phyloP scores from a whole-genome alignment of 2,329 filamentous ascomycete genomes.

The Byssochlamys sp. region DNA sequence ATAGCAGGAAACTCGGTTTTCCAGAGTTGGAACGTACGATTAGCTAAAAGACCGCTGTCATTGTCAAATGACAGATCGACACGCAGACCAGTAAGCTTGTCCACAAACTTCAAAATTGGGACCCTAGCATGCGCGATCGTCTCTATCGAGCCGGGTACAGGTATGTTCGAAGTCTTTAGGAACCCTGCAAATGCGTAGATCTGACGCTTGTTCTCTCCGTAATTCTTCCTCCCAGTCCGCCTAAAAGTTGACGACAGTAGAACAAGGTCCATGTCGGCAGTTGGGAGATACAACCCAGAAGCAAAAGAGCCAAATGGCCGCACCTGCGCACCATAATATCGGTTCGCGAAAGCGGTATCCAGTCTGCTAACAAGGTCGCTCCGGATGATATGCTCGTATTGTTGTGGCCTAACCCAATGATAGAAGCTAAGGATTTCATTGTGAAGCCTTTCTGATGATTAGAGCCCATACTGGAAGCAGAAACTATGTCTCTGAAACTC shows the following conservation, averaged over 20 bases:
- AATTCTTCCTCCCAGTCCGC: conserved; percentile 41
- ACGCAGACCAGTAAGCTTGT: conserved; percentile 65
- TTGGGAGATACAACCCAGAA: conserved; percentile 65
- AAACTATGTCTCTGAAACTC: conserved; percentile 6
- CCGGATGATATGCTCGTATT: conserved; percentile 69
- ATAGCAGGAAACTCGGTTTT: conserved; percentile 70
- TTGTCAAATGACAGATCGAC: conserved; percentile 96
- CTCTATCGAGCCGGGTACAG: conserved; percentile 50
- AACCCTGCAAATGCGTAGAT: conserved; percentile 56
- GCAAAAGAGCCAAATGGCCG: conserved; percentile 87
- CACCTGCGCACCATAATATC: conserved; percentile 54
- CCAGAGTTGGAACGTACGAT: conserved; percentile 73
- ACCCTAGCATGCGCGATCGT: conserved; percentile 70
- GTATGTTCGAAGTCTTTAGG: conserved; percentile 49
- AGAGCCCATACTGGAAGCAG: background rate
- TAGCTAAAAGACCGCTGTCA: conserved; percentile 66
- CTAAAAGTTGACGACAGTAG: conserved; percentile 57
- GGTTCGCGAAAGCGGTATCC: conserved; percentile 46
- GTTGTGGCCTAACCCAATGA: conserved; percentile 65
- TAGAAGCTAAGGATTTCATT: conserved; percentile 87
- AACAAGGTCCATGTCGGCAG: conserved; percentile 90
- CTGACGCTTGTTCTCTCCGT: conserved; percentile 42
- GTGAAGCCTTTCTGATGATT: conserved; percentile 55
- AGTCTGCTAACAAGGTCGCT: conserved; percentile 62
- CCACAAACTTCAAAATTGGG: conserved; percentile 83